phyloP scores from a whole-genome alignment of 176 grass and related monocot genomes.

The Cenchrus purpureus region DNA sequence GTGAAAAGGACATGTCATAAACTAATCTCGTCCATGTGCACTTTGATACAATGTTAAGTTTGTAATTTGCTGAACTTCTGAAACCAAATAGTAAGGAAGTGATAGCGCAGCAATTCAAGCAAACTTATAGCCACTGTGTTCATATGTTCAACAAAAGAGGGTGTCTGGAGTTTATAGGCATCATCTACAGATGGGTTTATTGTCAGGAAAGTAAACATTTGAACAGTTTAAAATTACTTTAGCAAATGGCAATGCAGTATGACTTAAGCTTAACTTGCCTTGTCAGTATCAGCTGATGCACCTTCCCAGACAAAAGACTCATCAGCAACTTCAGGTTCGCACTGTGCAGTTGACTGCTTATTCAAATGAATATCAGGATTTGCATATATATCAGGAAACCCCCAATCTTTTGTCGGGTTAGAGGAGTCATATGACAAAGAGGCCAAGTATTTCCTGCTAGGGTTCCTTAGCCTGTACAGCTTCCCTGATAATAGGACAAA shows the following conservation, averaged over 20 bases:
- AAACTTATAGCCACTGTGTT: background rate
- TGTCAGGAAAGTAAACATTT: background rate
- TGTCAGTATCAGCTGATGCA: conserved; percentile 31
- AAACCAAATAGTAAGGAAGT: background rate
- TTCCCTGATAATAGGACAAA: conserved; percentile 65
- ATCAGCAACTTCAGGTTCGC: conserved; percentile 34
- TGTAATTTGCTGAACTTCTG: conserved; percentile 3
- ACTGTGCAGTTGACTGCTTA: conserved; percentile 39
- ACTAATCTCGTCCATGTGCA: background rate
- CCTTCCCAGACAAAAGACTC: conserved; percentile 28
- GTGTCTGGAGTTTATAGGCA: background rate
- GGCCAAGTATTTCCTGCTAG: conserved; percentile 68
- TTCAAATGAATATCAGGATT: conserved; percentile 35
- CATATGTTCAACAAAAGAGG: background rate
- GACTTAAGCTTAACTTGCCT: conserved; percentile 44
- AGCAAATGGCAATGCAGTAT: conserved; percentile 22
- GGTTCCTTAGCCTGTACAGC: conserved; percentile 81
- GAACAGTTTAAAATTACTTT: background rate
- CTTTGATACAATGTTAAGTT: background rate
- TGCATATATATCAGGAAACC: conserved; percentile 69
- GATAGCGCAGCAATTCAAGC: conserved; percentile 3
- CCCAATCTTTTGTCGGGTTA: conserved; percentile 87
- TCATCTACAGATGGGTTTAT: background rate
- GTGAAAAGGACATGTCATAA: conserved; percentile 15
- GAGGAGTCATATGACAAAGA: conserved; percentile 88